Conservation (phyloP, 208 protist genomes). For the Trypanosoma cruzi region DNA sequence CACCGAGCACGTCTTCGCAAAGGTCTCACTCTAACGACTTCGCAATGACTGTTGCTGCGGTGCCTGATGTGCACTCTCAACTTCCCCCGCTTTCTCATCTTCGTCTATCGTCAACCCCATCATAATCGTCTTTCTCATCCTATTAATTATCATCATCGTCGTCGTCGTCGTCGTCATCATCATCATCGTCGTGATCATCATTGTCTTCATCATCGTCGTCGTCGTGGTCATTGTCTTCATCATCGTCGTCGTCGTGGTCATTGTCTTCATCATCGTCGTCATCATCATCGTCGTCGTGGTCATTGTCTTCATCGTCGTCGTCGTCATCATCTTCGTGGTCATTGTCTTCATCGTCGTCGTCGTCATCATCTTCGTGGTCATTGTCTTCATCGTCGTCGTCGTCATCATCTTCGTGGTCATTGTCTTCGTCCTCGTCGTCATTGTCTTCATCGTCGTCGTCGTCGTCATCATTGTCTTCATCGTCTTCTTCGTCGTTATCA, state of each 20-base stretch:
- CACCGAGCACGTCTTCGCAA: neutral
- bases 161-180: too few relatives aligned
- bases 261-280: slow-evolving; percentile 4
- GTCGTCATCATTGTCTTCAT: slow-evolving; percentile 15
- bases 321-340: slow-evolving; percentile 5
- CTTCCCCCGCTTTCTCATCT: too few relatives aligned
- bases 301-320: neutral
- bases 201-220: too few relatives aligned
- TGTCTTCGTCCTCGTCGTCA: neutral
- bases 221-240: too few relatives aligned
- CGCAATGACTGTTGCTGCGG: neutral
- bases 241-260: too few relatives aligned
- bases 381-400: neutral
- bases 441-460: slow-evolving; percentile 10
- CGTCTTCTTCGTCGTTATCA: slow-evolving; percentile 9
- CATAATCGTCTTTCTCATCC: too few relatives aligned
- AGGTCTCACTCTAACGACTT: neutral
- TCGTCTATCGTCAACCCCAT: too few relatives aligned
- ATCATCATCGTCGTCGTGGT: neutral
- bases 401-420: slow-evolving; percentile 14
- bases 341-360: slow-evolving; percentile 8
- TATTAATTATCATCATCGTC: too few relatives aligned
- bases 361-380: slow-evolving; percentile 4
- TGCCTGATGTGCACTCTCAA: neutral
- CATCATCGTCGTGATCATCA: too few relatives aligned